Evolutionary conservation across 2,329 filamentous ascomycete species (phyloP).

Genomic region (Colletotrichum horii): DNA sequence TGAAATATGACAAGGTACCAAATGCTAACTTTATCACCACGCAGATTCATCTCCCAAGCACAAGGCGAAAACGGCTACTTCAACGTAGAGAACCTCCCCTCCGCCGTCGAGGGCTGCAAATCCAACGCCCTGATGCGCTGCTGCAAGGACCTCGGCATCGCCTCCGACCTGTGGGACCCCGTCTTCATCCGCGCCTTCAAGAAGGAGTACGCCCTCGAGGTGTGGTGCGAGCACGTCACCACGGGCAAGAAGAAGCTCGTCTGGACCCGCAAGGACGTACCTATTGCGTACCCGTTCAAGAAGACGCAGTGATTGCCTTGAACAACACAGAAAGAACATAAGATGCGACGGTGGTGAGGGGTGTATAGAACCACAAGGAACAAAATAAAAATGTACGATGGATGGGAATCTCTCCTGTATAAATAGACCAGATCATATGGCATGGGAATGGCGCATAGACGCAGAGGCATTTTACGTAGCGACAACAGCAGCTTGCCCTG

Average conservation of each 20-base stretch:
- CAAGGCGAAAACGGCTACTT: slow-evolving; percentile 97
- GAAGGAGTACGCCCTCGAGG: slow-evolving; percentile 74
- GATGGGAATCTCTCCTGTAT: not conserved
- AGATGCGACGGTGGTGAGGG: not conserved
- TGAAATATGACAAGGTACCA: too few species aligned
- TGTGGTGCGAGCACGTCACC: slow-evolving; percentile 85
- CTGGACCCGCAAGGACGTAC: slow-evolving; percentile 84
- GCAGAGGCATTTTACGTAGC: not conserved
- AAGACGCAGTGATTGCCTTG: not conserved
- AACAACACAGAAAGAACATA: not conserved
- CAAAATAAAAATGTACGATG: not conserved
- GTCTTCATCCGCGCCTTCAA: slow-evolving; percentile 86
- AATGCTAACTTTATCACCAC: not conserved
- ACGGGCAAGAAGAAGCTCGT: slow-evolving; percentile 92
- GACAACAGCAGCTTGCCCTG: not conserved
- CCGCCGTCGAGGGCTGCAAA: slow-evolving; percentile 95
- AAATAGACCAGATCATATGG: not conserved
- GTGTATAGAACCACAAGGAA: not conserved
- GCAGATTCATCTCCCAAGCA: slow-evolving; percentile 86
- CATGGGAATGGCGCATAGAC: not conserved
- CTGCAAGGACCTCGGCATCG: slow-evolving; percentile 96
- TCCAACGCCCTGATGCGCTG: slow-evolving; percentile 97
- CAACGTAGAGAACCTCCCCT: slow-evolving; percentile 85
- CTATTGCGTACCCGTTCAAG: slow-evolving; percentile 68
- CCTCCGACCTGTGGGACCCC: slow-evolving; percentile 96